phyloP scores from a whole-genome alignment of 768 basidiomycete genomes.

The Mycena vulgaris region DNA sequence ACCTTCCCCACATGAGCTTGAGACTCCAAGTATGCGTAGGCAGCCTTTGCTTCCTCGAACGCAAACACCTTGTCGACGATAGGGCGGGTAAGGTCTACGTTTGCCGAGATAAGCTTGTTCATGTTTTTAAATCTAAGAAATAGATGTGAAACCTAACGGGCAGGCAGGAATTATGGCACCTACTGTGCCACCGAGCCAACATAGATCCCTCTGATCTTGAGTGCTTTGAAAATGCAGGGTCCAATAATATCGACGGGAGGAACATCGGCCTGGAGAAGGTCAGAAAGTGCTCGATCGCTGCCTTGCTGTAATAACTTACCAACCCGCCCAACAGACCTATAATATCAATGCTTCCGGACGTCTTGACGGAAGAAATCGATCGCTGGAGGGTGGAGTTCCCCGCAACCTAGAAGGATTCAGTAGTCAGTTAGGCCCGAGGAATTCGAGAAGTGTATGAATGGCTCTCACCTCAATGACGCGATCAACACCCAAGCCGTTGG shows the following conservation, averaged over 20 bases:
- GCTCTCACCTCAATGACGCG: background rate
- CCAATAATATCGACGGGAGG: constrained; percentile 47
- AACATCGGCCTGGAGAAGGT: constrained; percentile 40
- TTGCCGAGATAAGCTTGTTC: constrained; percentile 56
- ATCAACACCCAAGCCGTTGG: background rate
- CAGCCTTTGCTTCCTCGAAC: constrained; percentile 62
- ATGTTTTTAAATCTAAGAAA: constrained; percentile 60
- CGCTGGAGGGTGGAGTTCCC: background rate
- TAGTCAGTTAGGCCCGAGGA: background rate
- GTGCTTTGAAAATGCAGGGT: constrained; percentile 54
- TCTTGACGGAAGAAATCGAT: background rate
- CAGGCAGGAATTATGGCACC: constrained; percentile 35
- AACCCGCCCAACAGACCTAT: background rate
- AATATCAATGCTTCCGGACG: background rate
- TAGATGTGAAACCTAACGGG: background rate
- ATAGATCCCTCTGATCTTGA: constrained; percentile 65
- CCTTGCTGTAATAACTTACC: constrained; percentile 42
- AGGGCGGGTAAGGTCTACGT: constrained; percentile 54
- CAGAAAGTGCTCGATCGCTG: background rate
- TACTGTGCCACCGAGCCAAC: constrained; percentile 74
- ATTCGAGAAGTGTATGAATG: background rate
- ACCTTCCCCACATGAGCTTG: constrained; percentile 69
- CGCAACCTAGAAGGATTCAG: background rate
- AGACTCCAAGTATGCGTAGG: constrained; percentile 61
- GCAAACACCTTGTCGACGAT: constrained; percentile 67